These are phyloP conservation scores for Buddleja alternifolia DNA, from an alignment of 257 asterid species.

Conservation along the genomic window DNA sequence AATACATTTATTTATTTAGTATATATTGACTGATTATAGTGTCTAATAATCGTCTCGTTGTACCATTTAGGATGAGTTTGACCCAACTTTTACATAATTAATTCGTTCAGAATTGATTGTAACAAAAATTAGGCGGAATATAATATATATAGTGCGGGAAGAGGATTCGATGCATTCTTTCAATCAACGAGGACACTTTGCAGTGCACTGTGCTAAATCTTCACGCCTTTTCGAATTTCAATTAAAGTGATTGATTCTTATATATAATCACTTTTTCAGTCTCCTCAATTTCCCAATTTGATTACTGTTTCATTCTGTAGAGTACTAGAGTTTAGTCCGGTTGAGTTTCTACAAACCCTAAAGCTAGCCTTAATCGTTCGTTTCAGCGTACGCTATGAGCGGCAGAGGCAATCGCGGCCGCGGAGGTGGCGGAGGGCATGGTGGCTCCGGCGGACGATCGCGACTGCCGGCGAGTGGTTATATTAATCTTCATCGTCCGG, in stretches of 20 bases:
- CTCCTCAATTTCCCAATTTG: slow-evolving; percentile 5
- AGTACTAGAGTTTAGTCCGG: background rate
- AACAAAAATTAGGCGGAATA: too few species aligned
- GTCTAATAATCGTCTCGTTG: too few species aligned
- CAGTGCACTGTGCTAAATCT: background rate
- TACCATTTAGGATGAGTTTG: too few species aligned
- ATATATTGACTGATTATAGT: too few species aligned
- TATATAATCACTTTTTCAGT: background rate
- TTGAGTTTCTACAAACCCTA: slow-evolving; percentile 9
- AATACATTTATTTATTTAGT: too few species aligned
- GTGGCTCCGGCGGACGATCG: slow-evolving; percentile 27
- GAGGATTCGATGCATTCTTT: too few species aligned
- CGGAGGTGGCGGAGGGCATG: slow-evolving; percentile 27
- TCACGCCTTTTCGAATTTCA: slow-evolving; percentile 12
- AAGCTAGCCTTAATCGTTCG: background rate
- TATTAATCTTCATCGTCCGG: slow-evolving; percentile 23
- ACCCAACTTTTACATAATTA: too few species aligned
- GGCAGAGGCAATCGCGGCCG: slow-evolving; percentile 19
- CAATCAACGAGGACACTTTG: background rate
- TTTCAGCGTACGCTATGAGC: slow-evolving; percentile 28
- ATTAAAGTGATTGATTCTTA: too few species aligned
- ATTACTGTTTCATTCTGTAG: background rate
- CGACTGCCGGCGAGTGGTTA: background rate
- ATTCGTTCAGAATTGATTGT: too few species aligned
- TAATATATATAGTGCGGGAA: too few species aligned